A percentile compares a stretch with the other conserved stretches of the same genome.
Evolutionary conservation across 2,329 filamentous ascomycete genomes (phyloP).

Genomic region (Thielaviopsis populi): DNA sequence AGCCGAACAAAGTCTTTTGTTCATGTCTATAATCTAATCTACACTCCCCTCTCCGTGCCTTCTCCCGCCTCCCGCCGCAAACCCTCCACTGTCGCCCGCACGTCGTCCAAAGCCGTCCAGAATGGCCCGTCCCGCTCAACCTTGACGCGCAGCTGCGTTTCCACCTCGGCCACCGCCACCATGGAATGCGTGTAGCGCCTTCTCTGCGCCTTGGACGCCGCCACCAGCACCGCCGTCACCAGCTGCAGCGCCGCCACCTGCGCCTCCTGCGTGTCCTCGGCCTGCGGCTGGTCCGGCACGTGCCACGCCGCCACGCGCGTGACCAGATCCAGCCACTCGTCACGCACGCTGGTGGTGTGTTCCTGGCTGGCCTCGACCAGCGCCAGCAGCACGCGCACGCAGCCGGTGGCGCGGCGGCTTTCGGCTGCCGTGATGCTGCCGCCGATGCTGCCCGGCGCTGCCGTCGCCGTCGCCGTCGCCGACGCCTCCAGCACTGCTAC

Average conservation of each 20-base stretch:
- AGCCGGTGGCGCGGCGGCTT: constrained; percentile 36
- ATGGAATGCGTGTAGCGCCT: constrained; percentile 38
- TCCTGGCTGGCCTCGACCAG: constrained; percentile 33
- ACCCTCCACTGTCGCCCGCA: constrained; percentile 23
- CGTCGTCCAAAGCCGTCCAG: constrained; percentile 33
- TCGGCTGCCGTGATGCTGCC: constrained; percentile 21
- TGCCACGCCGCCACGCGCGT: constrained; percentile 36
- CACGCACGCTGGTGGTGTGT: constrained; percentile 26
- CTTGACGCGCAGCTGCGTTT: constrained; percentile 27
- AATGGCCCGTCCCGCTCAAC: constrained; percentile 24
- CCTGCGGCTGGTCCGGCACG: constrained; percentile 23
- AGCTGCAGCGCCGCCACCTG: constrained; percentile 41
- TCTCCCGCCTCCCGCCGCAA: constrained; percentile 14
- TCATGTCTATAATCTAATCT: not conserved
- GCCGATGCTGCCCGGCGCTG: not conserved
- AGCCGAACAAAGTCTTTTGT: not conserved
- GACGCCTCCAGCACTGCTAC: constrained; percentile 27
- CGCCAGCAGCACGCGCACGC: constrained; percentile 39
- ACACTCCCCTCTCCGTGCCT: not conserved
- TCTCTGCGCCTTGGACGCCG: constrained; percentile 32
- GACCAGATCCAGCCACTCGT: constrained; percentile 43
- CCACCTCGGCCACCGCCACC: constrained; percentile 35
- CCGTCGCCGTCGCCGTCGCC: not conserved
- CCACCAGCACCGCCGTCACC: constrained; percentile 35
- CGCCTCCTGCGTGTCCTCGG: constrained; percentile 30